Base-by-base conservation (phyloP, 805 yeast species). In the Ogataea wickerhamii region DNA sequence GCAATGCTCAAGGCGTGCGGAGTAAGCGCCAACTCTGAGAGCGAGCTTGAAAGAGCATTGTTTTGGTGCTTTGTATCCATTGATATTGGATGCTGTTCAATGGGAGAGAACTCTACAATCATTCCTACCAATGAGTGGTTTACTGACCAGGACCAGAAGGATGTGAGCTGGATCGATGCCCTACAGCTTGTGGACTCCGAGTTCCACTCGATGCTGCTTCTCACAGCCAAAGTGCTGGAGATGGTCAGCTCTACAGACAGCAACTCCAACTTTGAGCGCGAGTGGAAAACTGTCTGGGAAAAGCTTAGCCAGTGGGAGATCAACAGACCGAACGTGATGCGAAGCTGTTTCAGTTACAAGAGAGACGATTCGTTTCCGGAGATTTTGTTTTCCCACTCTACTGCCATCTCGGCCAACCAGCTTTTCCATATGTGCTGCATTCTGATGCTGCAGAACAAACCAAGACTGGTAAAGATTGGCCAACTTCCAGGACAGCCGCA, bases 31-130 rank as follows among this genome's bases (percentile, higher is more conserved):
- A 57, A 62, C 30, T 53, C 66, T 27, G 25, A 61, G 52, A 53
- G 57, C 19, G 45, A 42, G 16, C 53, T 67, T 16, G 65, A 64
- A 32, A 47, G 69, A 38, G 63, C 67, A 0, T 48, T 70, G 31
- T 68, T 71, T 39, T 71, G 74, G 75, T 61, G 64, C 33, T 66
- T 68, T 49, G 67, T 67, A 2, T 49, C 71, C 18, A 56, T 68
- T 60, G 74, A 69, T 43, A 56, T 68, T 6, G 62, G 53, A 3
- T 44, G 37, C 12, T 48, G 51, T 31, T 32, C 47, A 5, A 59
- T 66, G 27, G 67, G 66, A 12, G 70, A 66, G 7, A 19, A 28
- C 2, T 16, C 46, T 2, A 40, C 48, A 5, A 37, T 43, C 5
- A 30, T 46, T 22, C 43, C 46, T 8, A 38, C 31, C 12, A 28